Percentiles rank a stretch among this genome's conserved stretches.
Evolutionary conservation across 148 eudicot species (phyloP).

Genomic region (Silene latifolia): DNA sequence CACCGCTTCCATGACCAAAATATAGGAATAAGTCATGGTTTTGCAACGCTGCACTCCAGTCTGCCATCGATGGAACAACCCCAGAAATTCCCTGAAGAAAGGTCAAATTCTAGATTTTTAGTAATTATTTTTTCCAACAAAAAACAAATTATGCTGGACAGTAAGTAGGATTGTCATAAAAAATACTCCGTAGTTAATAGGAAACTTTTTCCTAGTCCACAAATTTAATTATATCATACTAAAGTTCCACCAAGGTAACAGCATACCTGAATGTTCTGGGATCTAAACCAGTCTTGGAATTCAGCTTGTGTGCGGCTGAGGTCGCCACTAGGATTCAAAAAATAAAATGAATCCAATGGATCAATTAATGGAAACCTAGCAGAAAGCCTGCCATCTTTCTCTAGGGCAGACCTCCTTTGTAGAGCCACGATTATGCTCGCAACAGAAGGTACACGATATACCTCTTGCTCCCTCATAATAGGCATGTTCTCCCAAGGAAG

Average conservation of each 20-base stretch:
- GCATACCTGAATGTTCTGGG: constrained; percentile 70
- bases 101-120: background rate
- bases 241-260: background rate
- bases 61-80: constrained; percentile 62
- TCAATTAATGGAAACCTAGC: constrained; percentile 65
- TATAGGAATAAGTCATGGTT: constrained; percentile 79
- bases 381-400: constrained; percentile 29
- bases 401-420: constrained; percentile 41
- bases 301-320: constrained; percentile 65
- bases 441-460: constrained; percentile 94
- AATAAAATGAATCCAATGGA: constrained; percentile 88
- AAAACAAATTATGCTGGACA: background rate
- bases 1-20: constrained; percentile 97
- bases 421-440: constrained; percentile 59
- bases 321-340: constrained; percentile 93
- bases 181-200: too few species aligned
- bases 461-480: constrained; percentile 71
- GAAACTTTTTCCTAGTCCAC: too few species aligned
- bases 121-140: background rate
- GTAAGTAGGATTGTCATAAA: background rate
- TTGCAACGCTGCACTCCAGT: constrained; percentile 58
- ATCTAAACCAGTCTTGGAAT: constrained; percentile 81
- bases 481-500: constrained; percentile 95
- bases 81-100: constrained; percentile 73
- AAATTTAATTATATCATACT: background rate